phyloP scores from a whole-genome alignment of 805 yeast genomes.

The Ogataea nitratoaversa region DNA sequence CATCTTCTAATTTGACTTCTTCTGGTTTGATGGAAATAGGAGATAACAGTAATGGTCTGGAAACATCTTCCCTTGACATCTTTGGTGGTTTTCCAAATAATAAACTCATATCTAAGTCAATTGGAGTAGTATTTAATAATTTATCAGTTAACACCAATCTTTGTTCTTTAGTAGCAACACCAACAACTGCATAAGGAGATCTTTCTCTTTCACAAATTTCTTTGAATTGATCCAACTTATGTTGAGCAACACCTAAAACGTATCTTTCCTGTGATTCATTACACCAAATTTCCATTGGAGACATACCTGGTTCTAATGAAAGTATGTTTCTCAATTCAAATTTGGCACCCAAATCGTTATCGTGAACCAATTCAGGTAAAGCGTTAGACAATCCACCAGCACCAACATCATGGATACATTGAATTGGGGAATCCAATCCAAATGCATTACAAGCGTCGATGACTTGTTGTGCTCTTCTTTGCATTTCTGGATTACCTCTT shows the following conservation, averaged over 20 bases:
- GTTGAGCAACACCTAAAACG: slow-evolving; percentile 85
- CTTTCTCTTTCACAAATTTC: slow-evolving; percentile 90
- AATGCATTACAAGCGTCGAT: slow-evolving; percentile 89
- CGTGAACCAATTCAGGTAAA: slow-evolving; percentile 95
- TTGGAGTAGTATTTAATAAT: slow-evolving; percentile 75
- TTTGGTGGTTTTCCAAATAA: slow-evolving; percentile 97
- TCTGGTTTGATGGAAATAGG: slow-evolving; percentile 30
- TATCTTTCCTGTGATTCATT: slow-evolving; percentile 98
- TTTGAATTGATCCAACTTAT: slow-evolving; percentile 66
- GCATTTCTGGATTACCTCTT: slow-evolving; percentile 99
- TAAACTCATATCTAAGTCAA: slow-evolving; percentile 92
- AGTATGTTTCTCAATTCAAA: slow-evolving; percentile 90
- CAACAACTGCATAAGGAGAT: slow-evolving; percentile 94
- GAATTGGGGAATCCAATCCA: slow-evolving; percentile 73
- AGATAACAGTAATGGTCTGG: slow-evolving; percentile 52
- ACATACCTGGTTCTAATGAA: slow-evolving; percentile 94
- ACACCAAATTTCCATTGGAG: slow-evolving; percentile 99
- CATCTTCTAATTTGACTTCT: slow-evolving; percentile 48
- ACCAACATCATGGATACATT: slow-evolving; percentile 97
- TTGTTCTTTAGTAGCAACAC: slow-evolving; percentile 85
- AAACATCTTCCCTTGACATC: slow-evolving; percentile 71
- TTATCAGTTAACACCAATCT: slow-evolving; percentile 78
- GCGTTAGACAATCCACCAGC: slow-evolving; percentile 99
- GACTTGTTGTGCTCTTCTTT: slow-evolving; percentile 98
- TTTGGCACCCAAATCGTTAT: slow-evolving; percentile 89